Evolutionary conservation across 2,329 filamentous ascomycete species (phyloP), one percentile per base, ranked within the genome.

Genomic region (Pleoardoris graminearum): DNA sequence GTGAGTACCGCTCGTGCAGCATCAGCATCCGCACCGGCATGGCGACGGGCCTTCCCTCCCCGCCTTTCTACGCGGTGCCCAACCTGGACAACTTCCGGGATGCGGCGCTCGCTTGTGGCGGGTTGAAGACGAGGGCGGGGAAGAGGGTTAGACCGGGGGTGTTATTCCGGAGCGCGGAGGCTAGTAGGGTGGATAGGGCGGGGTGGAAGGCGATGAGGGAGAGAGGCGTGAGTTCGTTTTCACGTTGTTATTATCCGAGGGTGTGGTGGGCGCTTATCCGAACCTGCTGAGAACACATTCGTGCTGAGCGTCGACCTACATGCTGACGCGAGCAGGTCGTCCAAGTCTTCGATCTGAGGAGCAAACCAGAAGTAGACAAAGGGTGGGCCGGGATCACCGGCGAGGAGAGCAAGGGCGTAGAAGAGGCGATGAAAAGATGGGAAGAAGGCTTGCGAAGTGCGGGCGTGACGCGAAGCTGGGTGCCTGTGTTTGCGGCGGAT

Each of bases 131-230:
- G 1, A 8, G 62, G 50, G 46, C 75, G 70, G 66, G 74, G 70
- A 47, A 42, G 68, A 53, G 29, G 7, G 58, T 89, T 54, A 79
- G 81, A 22, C 75, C 75, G 19, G 77, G 79, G 27, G 64, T 85
- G 25, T 74, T 88, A 51, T 92, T 84, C 73, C 85, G 90, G 51
- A 85, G 85, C 43, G 88, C 86, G 2, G 87, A 90, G 59, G 84
- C 87, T 2, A 62, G 59, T 5, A 60, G 60, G n/a, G 55, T 72
- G 0, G 55, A 60, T 27, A 30, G 25, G 0, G 37, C 32, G 0
- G 69, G 58, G 12, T 71, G 69, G 65, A 33, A 45, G 2, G 27
- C 53, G 10, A 16, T 72, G 0, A 47, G 76, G 25, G 60, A 69
- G 4, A 75, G 90, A 48, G 80, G 82, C n/a, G 47, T 52, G 29